Evolutionary conservation across 2,329 filamentous ascomycete genomes (phyloP), one percentile per base, ranked within the genome.

Genomic region (Falciphora oryzae): DNA sequence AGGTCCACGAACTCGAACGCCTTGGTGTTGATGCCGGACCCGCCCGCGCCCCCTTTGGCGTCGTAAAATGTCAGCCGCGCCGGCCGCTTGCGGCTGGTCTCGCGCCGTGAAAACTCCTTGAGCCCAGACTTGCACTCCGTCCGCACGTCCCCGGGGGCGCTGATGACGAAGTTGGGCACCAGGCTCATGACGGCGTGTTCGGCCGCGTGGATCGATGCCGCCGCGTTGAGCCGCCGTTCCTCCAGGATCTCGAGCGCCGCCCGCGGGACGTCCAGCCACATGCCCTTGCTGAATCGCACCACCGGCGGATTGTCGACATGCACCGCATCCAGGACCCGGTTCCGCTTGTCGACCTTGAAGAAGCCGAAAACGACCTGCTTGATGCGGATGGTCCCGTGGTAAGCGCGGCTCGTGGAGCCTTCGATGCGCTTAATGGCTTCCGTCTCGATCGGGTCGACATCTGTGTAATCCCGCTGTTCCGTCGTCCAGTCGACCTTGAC

Each of bases 401-500:
- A 98, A 1, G 93, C 94, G 66, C 87, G 84, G 0, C 84, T 90
- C 4, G 81, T 76, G 0, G 87, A 89, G 0, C 78, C 79, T 0
- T 76, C 69, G 53, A 97, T 91, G 25, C 82, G 84, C 10, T 92
- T 88, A 68, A 96, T 93, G 2, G 89, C 89, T 77, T 98, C 92
- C 0, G 92, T 97, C 76, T 97, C 93, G 35, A 96, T 84, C 0
- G 95, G 93, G 73, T 98, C 95, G 65, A 98, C 89, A 72, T 98
- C 93, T 0, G 93, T 98, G 74, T 86, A 97, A 75, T 98, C 94
- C 59, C 95, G 88, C 74, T 97, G 94, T 72, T 89, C 87, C 0
- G 95, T 99, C 1, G 89, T 96, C 93, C 93, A 99, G 72, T 97
- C 92, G 32, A 98, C 93, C 68, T 91, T 90, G 62, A 97, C 94